Percentiles rank a stretch among this genome's conserved stretches.
Evolutionary conservation across 352 stramenopile genomes (phyloP).

Genomic region (Aphanomyces euteiches): DNA sequence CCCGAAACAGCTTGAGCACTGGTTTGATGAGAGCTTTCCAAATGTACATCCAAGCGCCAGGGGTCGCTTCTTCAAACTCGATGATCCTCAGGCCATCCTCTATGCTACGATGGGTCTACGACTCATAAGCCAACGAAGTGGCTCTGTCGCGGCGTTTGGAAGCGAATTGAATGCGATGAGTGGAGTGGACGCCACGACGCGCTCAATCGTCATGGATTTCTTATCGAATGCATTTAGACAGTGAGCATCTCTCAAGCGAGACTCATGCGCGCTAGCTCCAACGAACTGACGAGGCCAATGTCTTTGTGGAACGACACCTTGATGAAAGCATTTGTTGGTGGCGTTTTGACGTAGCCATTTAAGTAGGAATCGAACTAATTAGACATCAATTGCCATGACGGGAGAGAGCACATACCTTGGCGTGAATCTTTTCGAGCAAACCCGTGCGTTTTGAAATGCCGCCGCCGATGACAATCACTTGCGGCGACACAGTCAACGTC

Average conservation of each 20-base stretch:
- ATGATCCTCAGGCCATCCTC: constrained; percentile 66
- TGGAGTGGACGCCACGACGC: constrained; percentile 60
- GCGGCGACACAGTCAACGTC: constrained; percentile 87
- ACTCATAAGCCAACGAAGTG: constrained; percentile 81
- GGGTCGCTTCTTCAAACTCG: constrained; percentile 46
- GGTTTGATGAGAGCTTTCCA: constrained; percentile 6
- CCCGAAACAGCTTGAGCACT: not conserved
- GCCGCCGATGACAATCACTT: constrained; percentile 95
- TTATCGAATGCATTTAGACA: constrained; percentile 57
- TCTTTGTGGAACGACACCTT: constrained; percentile 75
- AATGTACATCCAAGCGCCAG: not conserved
- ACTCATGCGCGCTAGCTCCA: constrained; percentile 69
- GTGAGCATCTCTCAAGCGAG: constrained; percentile 29
- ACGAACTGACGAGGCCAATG: constrained; percentile 79
- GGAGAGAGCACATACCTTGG: constrained; percentile 40
- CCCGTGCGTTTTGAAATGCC: constrained; percentile 90
- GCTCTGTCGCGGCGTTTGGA: constrained; percentile 73
- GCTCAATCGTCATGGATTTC: constrained; percentile 73
- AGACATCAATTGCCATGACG: constrained; percentile 3
- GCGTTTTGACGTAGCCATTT: constrained; percentile 79
- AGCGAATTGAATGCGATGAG: constrained; percentile 68
- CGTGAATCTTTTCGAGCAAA: constrained; percentile 78
- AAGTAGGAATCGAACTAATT: constrained; percentile 61
- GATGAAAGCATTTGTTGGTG: constrained; percentile 70
- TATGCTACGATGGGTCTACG: constrained; percentile 80